Evolutionary conservation across 1,139 yeast genomes (phyloP).

Genomic region (Pichia cactophila): DNA sequence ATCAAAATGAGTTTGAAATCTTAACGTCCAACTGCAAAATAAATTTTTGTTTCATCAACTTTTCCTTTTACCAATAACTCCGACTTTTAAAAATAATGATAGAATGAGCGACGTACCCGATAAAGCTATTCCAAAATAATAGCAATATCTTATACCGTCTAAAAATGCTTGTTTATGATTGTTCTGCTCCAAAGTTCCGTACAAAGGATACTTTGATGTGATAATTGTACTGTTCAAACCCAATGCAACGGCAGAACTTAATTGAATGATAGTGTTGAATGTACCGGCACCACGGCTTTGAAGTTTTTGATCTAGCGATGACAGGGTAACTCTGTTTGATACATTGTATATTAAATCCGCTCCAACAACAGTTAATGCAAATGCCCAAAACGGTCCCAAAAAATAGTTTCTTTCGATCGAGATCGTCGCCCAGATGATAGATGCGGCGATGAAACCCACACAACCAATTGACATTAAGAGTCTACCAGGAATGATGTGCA

Average conservation of each 20-base stretch:
- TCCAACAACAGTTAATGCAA: conserved; percentile 34
- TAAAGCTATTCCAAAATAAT: conserved; percentile 34
- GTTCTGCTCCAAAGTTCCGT: conserved; percentile 25
- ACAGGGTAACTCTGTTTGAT: conserved; percentile 34
- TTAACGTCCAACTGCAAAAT: not conserved
- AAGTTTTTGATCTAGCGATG: conserved; percentile 31
- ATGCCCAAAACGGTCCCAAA: conserved; percentile 37
- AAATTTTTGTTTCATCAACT: not conserved
- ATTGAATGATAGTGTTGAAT: conserved; percentile 35
- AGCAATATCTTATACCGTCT: conserved; percentile 33
- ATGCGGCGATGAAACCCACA: conserved; percentile 29
- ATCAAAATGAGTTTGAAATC: conserved; percentile 6
- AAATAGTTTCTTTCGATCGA: conserved; percentile 31
- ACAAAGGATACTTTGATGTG: conserved; percentile 27
- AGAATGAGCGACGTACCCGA: conserved; percentile 28
- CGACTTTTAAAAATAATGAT: conserved; percentile 32
- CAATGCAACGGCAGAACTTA: conserved; percentile 34
- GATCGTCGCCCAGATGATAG: conserved; percentile 36
- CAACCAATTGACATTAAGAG: conserved; percentile 31
- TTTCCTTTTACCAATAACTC: conserved; percentile 25
- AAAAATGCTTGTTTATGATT: conserved; percentile 23
- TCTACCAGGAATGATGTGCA: conserved; percentile 36
- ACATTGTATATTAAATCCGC: conserved; percentile 40
- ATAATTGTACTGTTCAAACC: conserved; percentile 34
- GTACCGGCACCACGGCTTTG: conserved; percentile 41